Evolutionary conservation across 345 rosid genomes (phyloP), one percentile per base, ranked within the genome.

Genomic region (Gynandropsis gynandra): DNA sequence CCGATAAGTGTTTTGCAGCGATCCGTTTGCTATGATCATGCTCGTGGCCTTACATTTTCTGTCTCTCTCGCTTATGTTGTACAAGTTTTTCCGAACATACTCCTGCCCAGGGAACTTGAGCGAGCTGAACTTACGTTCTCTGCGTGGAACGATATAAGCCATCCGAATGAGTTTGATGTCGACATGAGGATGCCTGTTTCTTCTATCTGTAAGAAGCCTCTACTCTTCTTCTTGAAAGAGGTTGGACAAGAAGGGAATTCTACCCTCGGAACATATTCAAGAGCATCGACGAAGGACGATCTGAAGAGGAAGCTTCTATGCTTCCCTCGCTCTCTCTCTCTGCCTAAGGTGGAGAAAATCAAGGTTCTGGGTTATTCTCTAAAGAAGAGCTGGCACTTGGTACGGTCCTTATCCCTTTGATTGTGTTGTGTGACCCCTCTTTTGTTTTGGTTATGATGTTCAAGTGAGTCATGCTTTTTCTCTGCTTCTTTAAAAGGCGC

Each of bases 1-100:
- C 92, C 95, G 4, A 63, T 42, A 60, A 80, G 89, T 79, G 76
- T 87, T 67, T 70, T 90, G 74, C 96, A 87, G 76, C 70, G 85
- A 53, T 75, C 98, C 0, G 82, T 83, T 49, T 90, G 92, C 40
- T 87, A 84, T 21, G 96, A 90, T 74, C 81, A 31, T 54, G 65
- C 63, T 9, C 66, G 31, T 14, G 69, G 11, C 35, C 68, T 80
- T 2, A 78, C 96, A 4, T 72, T 82, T 68, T 72, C 78, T 1
- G 70, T 84, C 27, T 90, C 98, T 0, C 76, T 82, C 40, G 95
- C 95, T 42, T 90, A 82, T 53, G 87, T 70, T 54, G 81, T 90
- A 50, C 95, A 90, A 69, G 92, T 90, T 43, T 83, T 80, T 67
- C 92, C 95, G 1, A 62, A 56, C 60, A 73, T 81, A 1, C 67